A percentile compares a stretch with the other conserved stretches of the same genome.
These are phyloP conservation scores for Parsonsia alboflavescens DNA, from an alignment of 257 asterid species.

Conservation along the genomic window DNA sequence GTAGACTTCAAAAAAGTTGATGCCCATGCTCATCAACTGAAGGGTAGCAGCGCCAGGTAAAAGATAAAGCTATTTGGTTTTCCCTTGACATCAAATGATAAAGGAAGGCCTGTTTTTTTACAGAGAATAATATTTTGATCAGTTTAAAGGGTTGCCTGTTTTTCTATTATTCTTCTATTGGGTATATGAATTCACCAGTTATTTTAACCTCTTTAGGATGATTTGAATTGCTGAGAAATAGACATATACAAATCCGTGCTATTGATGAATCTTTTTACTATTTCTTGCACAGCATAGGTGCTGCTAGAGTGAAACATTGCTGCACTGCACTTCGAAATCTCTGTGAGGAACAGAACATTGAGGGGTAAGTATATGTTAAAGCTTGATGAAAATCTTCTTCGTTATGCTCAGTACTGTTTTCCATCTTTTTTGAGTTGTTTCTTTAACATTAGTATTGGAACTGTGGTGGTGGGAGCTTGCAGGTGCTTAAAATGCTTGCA, in stretches of 20 bases:
- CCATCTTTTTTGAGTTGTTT: not conserved
- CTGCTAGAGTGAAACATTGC: constrained; percentile 61
- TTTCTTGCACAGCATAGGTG: constrained; percentile 58
- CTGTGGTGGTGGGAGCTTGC: constrained; percentile 10
- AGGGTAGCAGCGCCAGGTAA: constrained; percentile 94
- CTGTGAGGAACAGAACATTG: constrained; percentile 53
- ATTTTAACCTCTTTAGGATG: not conserved
- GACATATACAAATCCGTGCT: not conserved
- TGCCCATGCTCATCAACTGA: constrained; percentile 82
- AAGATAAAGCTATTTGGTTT: not conserved
- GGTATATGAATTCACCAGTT: not conserved
- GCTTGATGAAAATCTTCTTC: not conserved
- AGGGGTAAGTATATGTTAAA: constrained; percentile 39
- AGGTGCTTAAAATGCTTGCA: constrained; percentile 71
- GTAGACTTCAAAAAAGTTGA: constrained; percentile 75
- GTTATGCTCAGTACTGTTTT: not conserved
- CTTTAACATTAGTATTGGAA: not conserved
- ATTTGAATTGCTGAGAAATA: not conserved
- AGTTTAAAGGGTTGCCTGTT: not conserved
- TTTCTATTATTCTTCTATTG: not conserved
- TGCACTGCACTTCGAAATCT: constrained; percentile 59
- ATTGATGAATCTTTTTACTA: not conserved
- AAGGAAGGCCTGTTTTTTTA: not conserved
- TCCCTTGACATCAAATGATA: not conserved
- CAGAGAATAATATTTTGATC: not conserved